Base-by-base conservation (phyloP, 106 monocot genomes). In the Acorus calamus region DNA sequence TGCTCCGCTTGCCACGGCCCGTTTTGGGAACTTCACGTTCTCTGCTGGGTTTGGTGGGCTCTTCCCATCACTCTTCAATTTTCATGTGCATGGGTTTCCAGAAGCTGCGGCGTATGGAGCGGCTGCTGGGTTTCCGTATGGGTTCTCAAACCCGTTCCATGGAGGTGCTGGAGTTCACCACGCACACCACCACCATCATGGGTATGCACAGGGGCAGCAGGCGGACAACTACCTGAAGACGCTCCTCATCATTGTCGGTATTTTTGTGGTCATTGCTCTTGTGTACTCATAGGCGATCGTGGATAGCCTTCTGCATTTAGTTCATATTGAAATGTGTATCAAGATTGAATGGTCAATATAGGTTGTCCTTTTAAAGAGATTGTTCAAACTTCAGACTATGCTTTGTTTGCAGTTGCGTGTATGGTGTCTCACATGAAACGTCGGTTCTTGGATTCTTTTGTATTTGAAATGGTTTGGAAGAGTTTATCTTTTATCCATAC, bases 201-300 rank as follows among this genome's bases (percentile, higher is more conserved):
- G 69, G 13, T 79, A 79, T 64, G 73, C 64, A 4, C 70, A 80
- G 2, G 75, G 78, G 28, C 86, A 70, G 55, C 75, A 81, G 58
- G 53, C 58, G 12, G 76, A 81, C 61, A 53, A 57, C 11, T 76
- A 76, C 55, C 59, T 82, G 28, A 82, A 79, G 73, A 69, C 51
- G 2, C 60, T 86, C 50, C 60, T 86, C 57, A 46, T 73, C 53
- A 13, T 86, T 56, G 73, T 81, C 63, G 78, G 75, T 73, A 66
- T 53, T 42, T 70, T 86, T 73, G 86, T 86, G 1, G 48, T 79
- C 49, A 66, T 61, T 42, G 55, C 66, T 49, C 76, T 86, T 69
- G 49, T 82, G 68, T 77, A 47, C 58, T 68, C 73, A 71, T 82
- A 81, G 70, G 46, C 8, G 7, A 46, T 11, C 41, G 9, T 52